Percentiles rank a stretch among this genome's conserved stretches.
These are phyloP conservation scores for Coniochaeta hoffmannii DNA, from an alignment of 2,329 filamentous ascomycete genomes.

Conservation along the genomic window DNA sequence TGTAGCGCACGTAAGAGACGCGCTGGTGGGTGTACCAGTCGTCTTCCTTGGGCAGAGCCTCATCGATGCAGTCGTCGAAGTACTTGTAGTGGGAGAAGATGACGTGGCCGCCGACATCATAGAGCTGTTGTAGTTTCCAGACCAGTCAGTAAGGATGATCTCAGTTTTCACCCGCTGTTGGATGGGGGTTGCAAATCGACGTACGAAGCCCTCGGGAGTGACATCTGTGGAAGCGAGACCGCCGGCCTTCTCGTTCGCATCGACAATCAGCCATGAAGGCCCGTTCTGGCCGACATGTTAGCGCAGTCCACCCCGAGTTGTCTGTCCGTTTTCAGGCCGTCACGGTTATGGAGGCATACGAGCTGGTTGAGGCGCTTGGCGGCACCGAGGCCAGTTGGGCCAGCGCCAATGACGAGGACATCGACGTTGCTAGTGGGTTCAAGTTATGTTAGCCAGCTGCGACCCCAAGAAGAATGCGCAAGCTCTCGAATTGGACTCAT, in stretches of 20 bases:
- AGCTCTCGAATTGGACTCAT: too few species aligned
- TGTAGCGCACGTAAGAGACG: constrained; percentile 98
- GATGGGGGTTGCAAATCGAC: constrained; percentile 23
- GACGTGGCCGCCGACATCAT: constrained; percentile 96
- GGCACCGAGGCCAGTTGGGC: constrained; percentile 93
- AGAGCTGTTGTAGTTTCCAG: constrained; percentile 58
- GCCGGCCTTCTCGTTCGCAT: constrained; percentile 85
- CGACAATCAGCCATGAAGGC: constrained; percentile 93
- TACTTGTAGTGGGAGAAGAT: constrained; percentile 99
- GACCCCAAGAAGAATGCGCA: neutral
- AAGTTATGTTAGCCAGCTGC: constrained; percentile 7
- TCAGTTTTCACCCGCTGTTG: neutral
- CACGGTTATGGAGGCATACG: constrained; percentile 46
- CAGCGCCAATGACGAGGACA: constrained; percentile 95
- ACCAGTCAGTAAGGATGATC: neutral
- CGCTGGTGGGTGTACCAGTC: constrained; percentile 99
- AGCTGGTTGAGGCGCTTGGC: constrained; percentile 97
- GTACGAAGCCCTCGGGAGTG: constrained; percentile 93
- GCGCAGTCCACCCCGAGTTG: constrained; percentile 5
- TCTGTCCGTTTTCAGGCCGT: neutral
- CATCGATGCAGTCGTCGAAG: constrained; percentile 98
- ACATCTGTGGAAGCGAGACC: constrained; percentile 93
- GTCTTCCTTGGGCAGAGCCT: constrained; percentile 85
- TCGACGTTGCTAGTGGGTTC: constrained; percentile 71
- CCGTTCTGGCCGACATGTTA: constrained; percentile 56